Percentiles rank a stretch among this genome's conserved stretches.
These are phyloP conservation scores for Scutellaria minor DNA, from an alignment of 257 asterid species.

Conservation along the genomic window DNA sequence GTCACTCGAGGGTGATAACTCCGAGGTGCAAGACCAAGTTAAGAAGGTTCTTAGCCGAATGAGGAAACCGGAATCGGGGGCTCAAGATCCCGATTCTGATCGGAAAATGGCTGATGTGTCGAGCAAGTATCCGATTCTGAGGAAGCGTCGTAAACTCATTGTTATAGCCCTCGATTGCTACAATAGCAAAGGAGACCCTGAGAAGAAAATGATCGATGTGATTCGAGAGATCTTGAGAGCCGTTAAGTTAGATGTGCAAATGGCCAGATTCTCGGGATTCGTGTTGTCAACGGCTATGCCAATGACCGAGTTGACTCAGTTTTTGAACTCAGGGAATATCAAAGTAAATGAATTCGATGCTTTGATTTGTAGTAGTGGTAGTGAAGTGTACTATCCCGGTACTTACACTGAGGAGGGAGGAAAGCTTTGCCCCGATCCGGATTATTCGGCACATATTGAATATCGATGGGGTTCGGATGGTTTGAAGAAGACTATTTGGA, in stretches of 20 bases:
- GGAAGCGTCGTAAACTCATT: no score
- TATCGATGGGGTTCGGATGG: slow-evolving; percentile 99
- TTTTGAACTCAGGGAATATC: slow-evolving; percentile 59
- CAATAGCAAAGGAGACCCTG: no score
- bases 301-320: slow-evolving; percentile 37
- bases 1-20: slow-evolving; percentile 46
- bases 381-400: slow-evolving; percentile 91
- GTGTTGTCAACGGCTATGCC: slow-evolving; percentile 85
- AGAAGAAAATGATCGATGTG: slow-evolving; percentile 54
- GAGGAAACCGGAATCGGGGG: slow-evolving; percentile 67
- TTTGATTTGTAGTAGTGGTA: slow-evolving; percentile 92
- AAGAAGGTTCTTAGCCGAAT: slow-evolving; percentile 64
- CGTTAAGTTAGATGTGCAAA: slow-evolving; percentile 57
- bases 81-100: slow-evolving; percentile 45
- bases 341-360: slow-evolving; percentile 85
- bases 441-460: slow-evolving; percentile 95
- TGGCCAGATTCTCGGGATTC: slow-evolving; percentile 71
- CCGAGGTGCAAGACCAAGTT: slow-evolving; percentile 75
- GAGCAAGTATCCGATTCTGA: no score
- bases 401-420: slow-evolving; percentile 69
- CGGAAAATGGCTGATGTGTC: no score
- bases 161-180: no score
- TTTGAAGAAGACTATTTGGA: slow-evolving; percentile 87
- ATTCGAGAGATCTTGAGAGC: slow-evolving; percentile 64
- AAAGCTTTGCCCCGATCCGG: slow-evolving; percentile 86